A percentile compares a stretch with the other conserved stretches of the same genome.
These are phyloP conservation scores for Scheffersomyces segobiensis DNA, from an alignment of 1,139 yeast genomes.

Conservation along the genomic window DNA sequence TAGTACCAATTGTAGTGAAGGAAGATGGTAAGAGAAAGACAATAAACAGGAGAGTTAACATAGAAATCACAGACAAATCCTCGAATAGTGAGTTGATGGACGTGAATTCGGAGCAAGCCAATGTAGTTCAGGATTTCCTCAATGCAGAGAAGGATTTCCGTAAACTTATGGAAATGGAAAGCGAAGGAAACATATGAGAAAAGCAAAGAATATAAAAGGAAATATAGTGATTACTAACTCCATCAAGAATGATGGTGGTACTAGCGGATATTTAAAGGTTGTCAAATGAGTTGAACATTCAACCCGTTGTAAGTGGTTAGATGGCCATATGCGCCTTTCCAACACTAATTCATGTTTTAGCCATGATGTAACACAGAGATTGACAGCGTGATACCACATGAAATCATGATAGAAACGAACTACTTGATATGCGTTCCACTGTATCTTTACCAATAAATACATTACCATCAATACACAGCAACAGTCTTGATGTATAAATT, in stretches of 20 bases:
- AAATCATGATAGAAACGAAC: neutral
- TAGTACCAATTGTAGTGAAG: constrained; percentile 23
- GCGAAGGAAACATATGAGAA: constrained; percentile 8
- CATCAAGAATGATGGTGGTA: neutral
- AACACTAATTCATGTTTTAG: neutral
- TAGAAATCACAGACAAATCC: constrained; percentile 41
- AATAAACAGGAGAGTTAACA: constrained; percentile 36
- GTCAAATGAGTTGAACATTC: neutral
- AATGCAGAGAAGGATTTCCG: constrained; percentile 41
- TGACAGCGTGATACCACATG: neutral
- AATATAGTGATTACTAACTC: neutral
- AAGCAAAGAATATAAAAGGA: neutral
- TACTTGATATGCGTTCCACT: neutral
- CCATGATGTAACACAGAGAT: neutral
- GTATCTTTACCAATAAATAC: neutral
- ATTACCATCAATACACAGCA: neutral
- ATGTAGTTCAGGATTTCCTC: constrained; percentile 35
- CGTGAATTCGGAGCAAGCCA: constrained; percentile 22
- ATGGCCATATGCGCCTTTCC: no score
- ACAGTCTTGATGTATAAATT: neutral
- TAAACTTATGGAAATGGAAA: constrained; percentile 31
- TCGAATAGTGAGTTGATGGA: constrained; percentile 36
- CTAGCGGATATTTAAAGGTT: constrained; percentile 7
- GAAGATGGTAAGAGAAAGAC: constrained; percentile 27
- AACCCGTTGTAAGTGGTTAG: no score